Percentiles rank a stretch among this genome's conserved stretches.
Conservation (phyloP, 2,329 filamentous ascomycete species). For the Myriosclerotinia scirpicola region DNA sequence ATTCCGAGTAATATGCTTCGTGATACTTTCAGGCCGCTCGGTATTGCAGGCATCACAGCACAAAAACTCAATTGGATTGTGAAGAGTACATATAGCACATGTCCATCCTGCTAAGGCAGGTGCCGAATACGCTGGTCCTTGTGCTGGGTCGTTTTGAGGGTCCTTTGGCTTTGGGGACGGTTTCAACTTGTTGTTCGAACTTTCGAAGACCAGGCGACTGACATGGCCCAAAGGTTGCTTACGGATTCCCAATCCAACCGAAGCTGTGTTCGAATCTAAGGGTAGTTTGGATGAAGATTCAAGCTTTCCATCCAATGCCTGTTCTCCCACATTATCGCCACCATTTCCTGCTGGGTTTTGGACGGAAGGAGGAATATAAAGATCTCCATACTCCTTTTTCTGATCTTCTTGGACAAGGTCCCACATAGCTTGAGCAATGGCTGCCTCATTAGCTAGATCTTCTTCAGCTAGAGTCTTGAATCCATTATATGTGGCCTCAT, state of each 20-base stretch:
- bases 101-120: conserved; percentile 51
- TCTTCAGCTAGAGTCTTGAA: conserved; percentile 84
- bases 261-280: conserved; percentile 1
- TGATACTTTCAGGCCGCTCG: conserved; percentile 44
- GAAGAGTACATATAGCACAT: conserved; percentile 57
- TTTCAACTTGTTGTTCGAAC: conserved; percentile 31
- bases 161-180: conserved; percentile 21
- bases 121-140: conserved; percentile 18
- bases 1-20: conserved; percentile 30
- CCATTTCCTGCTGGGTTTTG: conserved; percentile 40
- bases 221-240: conserved; percentile 29
- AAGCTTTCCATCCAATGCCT: background rate
- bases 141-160: conserved; percentile 17
- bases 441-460: conserved; percentile 83
- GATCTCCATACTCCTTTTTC: conserved; percentile 37
- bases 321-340: conserved; percentile 31
- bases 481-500: conserved; percentile 66
- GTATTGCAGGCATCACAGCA: conserved; percentile 58
- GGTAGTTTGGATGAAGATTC: background rate
- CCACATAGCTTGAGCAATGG: conserved; percentile 81
- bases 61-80: conserved; percentile 52
- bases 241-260: background rate
- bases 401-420: conserved; percentile 81
- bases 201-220: conserved; percentile 36
- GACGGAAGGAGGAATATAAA: conserved; percentile 37